phyloP scores from a whole-genome alignment of 164 flowering plant genomes.

The Vitis rotundifolia region DNA sequence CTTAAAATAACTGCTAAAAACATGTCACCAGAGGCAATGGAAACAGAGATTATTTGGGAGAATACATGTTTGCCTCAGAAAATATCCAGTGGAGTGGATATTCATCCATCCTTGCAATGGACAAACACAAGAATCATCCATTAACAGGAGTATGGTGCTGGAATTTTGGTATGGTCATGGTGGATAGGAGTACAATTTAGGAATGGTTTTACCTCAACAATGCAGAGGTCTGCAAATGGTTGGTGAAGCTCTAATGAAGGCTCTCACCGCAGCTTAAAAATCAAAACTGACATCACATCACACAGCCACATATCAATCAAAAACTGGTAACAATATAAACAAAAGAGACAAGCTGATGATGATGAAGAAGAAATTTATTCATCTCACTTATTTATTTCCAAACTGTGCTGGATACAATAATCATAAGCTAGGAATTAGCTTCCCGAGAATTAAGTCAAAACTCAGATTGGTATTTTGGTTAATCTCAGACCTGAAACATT shows the following conservation, averaged over 20 bases:
- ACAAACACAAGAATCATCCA: slow-evolving; percentile 8
- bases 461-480: slow-evolving; percentile 6
- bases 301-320: background rate
- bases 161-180: no score
- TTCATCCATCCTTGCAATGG: slow-evolving; percentile 2
- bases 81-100: background rate
- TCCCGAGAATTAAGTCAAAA: slow-evolving; percentile 8
- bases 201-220: slow-evolving; percentile 25
- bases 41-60: no score
- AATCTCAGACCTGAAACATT: slow-evolving; percentile 32
- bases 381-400: slow-evolving; percentile 4
- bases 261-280: slow-evolving; percentile 30
- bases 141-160: background rate
- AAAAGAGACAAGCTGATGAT: no score
- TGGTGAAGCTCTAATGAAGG: slow-evolving; percentile 25
- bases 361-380: slow-evolving; percentile 1
- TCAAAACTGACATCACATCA: slow-evolving; percentile 15
- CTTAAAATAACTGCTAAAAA: no score
- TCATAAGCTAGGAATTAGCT: background rate
- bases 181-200: no score
- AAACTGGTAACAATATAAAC: background rate
- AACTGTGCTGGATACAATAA: slow-evolving; percentile 4
- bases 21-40: no score
- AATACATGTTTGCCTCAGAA: background rate
- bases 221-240: slow-evolving; percentile 26